These are phyloP conservation scores for Pichia sp. DNA, from an alignment of 1,139 yeast genomes.

Conservation along the genomic window DNA sequence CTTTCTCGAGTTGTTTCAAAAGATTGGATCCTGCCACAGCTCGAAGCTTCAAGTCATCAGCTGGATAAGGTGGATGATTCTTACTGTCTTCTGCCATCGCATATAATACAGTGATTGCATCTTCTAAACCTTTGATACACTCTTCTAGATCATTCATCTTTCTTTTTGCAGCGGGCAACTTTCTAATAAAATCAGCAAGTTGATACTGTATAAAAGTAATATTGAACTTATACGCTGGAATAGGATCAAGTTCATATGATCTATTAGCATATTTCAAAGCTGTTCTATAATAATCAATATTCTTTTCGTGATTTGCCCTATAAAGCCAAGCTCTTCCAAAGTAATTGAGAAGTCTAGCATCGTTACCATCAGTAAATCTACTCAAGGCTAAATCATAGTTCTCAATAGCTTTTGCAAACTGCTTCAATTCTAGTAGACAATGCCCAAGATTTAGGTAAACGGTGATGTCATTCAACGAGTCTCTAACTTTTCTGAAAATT, in stretches of 20 bases:
- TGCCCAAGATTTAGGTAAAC: constrained; percentile 85
- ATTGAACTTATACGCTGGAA: constrained; percentile 58
- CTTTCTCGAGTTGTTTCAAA: constrained; percentile 60
- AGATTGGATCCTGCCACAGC: constrained; percentile 81
- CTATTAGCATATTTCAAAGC: constrained; percentile 56
- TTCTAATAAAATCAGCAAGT: constrained; percentile 74
- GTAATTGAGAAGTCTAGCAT: constrained; percentile 58
- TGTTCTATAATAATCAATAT: constrained; percentile 48
- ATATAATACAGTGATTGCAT: constrained; percentile 55
- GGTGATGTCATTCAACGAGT: constrained; percentile 71
- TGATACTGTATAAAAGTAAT: constrained; percentile 82
- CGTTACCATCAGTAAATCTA: constrained; percentile 57
- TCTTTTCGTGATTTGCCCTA: constrained; percentile 68
- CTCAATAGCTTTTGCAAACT: constrained; percentile 82
- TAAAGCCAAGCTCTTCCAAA: constrained; percentile 89
- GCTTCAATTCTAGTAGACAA: constrained; percentile 74
- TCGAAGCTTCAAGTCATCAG: constrained; percentile 73
- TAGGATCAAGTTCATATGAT: constrained; percentile 38
- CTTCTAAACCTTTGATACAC: constrained; percentile 51
- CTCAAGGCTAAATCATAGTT: constrained; percentile 73
- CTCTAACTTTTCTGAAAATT: constrained; percentile 82
- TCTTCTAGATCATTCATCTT: constrained; percentile 52
- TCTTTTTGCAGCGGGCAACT: constrained; percentile 54
- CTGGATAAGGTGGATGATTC: constrained; percentile 64
- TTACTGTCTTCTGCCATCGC: constrained; percentile 42